phyloP scores from a whole-genome alignment of 169 alveolate species.

The Amoebophrya sp. region DNA sequence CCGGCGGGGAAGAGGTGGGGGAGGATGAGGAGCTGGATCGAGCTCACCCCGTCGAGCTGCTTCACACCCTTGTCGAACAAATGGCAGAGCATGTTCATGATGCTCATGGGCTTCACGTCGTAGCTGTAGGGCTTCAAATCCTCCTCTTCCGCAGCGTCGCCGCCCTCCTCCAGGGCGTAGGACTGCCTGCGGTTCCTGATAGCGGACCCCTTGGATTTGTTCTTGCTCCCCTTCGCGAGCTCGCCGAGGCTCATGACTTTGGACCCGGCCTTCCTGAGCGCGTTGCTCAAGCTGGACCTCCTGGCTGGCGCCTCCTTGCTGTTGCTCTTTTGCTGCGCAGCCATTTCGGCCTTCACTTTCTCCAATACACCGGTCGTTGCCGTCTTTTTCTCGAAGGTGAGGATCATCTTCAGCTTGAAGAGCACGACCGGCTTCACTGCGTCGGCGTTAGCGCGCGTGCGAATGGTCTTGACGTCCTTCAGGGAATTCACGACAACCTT shows the following conservation, averaged over 20 bases:
- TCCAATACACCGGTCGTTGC: too few species aligned
- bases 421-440: background rate
- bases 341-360: background rate
- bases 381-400: background rate
- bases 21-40: background rate
- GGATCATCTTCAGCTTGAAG: background rate
- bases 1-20: background rate
- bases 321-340: background rate
- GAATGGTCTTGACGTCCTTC: background rate
- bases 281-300: background rate
- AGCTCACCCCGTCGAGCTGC: background rate
- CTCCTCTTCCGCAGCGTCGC: background rate
- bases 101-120: background rate
- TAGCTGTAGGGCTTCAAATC: background rate
- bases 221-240: background rate
- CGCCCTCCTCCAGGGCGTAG: background rate
- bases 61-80: background rate
- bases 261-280: background rate
- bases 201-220: background rate
- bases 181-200: background rate
- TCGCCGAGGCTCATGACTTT: background rate
- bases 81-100: background rate
- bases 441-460: background rate
- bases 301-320: background rate
- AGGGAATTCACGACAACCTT: background rate